Evolutionary conservation across 768 basidiomycete species (phyloP), one percentile per base, ranked within the genome.

Genomic region (Filobasidium wieringae): DNA sequence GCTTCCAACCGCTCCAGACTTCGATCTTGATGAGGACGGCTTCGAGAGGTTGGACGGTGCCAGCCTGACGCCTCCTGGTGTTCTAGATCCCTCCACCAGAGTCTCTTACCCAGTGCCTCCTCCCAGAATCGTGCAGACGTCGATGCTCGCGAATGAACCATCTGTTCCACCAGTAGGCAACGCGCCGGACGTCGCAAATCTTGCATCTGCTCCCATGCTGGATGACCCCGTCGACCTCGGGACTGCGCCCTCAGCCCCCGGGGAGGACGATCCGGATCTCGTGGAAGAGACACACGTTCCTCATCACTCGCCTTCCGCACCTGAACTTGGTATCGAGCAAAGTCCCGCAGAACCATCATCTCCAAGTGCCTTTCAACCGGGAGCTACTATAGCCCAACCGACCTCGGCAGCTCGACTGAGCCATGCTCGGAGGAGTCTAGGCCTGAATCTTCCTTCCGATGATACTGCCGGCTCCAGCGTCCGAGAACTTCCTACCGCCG

Each of bases 11-110:
- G 72, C 72, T 14, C 72, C 72, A 2, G 41, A 37, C 30, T 59
- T 73, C 14, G 65, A 68, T 19, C 63, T 73, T 0, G 72, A 73
- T 51, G 63, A 68, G 22, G 61, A 67, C 40, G 72, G 72, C 12
- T 73, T 72, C 50, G 72, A 73, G 58, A 43, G 60, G 29, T 15
- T 66, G 17, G 63, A 63, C 22, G 47, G 43, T 6, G 53, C 26
- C 24, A 26, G 9, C 14, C 63, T 33, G 58, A 57, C 2, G 56
- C 58, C 11, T n/a, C 54, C 4, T 24, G 30, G 14, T n/a, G 53
- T 22, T 22, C 33, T 17, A 27, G 12, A 55, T 59, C n/a, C 19
- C 57, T 19, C 52, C 6, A 32, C 24, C 24, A 24, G n/a, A n/a
- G n/a, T n/a, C n/a, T n/a, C 29, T 12, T 39, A 55, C 17, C 41